Evolutionary conservation across 306 rosid genomes (phyloP), one percentile per base, ranked within the genome.

Genomic region (Pueraria montana): DNA sequence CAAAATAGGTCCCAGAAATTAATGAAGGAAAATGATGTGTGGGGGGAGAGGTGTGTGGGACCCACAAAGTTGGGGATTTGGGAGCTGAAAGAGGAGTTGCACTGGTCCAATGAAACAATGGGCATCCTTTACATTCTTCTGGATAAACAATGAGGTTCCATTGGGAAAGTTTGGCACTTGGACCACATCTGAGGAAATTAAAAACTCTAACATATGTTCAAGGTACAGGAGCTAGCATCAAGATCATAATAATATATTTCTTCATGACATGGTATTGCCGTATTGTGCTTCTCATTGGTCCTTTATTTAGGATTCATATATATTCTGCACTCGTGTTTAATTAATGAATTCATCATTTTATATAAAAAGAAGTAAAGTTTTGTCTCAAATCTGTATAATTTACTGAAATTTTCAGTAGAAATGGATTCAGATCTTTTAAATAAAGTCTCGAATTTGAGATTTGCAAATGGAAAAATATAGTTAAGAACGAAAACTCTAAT

Each of bases 51-150:
- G n/a, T 72, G 61, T 69, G 83, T 59, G 83, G 83, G 73, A 3
- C 83, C 86, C 59, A 81, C 83, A 0, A 1, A 72, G 88, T 77
- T 81, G 80, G 86, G 77, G 72, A 71, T 70, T 81, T 78, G 88
- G 88, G 88, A 82, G 67, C 88, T 71, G 72, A 82, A 64, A 16
- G 71, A 30, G 32, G 26, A 5, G 6, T 76, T 85, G 87, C 85
- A 75, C 55, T 49, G 78, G 7, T 77, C 58, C 83, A 76, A 43
- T 77, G 85, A 85, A 85, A 81, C 88, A 85, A 77, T 70, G 38
- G 17, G 12, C 48, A 71, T 77, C 30, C 81, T 53, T 80, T 80
- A 4, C 77, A 80, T 61, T 85, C 79, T 68, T 68, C 61, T 72
- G 12, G 12, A 53, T 84, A 16, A 63, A 52, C 53, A 72, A 83